Conservation (phyloP, 176 grass and related monocot genomes). For the Oryza rufipogon region DNA sequence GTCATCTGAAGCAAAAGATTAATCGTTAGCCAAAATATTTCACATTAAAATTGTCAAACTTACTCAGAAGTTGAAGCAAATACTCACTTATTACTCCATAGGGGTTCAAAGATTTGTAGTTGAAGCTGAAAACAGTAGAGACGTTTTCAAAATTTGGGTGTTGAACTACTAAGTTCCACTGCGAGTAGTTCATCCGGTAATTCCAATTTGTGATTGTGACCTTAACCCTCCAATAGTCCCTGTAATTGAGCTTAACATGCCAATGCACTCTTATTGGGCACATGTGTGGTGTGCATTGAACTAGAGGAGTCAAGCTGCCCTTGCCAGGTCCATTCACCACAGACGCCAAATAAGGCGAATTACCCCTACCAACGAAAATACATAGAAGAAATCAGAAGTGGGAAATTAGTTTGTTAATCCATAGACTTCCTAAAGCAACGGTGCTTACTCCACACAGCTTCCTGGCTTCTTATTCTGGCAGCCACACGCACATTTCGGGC, state of each 20-base stretch:
- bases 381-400: neutral
- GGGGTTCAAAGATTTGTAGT: conserved; percentile 58
- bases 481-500: conserved; percentile 73
- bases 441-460: conserved; percentile 78
- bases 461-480: conserved; percentile 72
- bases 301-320: conserved; percentile 52
- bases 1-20: conserved; percentile 54
- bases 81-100: conserved; percentile 77
- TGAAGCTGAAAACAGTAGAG: conserved; percentile 74
- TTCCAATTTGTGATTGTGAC: conserved; percentile 72
- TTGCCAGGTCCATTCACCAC: conserved; percentile 58
- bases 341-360: conserved; percentile 70
- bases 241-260: conserved; percentile 84
- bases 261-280: conserved; percentile 87
- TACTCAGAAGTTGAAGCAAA: neutral
- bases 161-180: conserved; percentile 75
- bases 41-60: neutral
- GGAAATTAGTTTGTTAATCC: neutral
- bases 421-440: conserved; percentile 11
- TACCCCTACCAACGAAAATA: conserved; percentile 34
- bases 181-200: conserved; percentile 77
- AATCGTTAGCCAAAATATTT: neutral
- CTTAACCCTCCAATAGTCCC: conserved; percentile 78
- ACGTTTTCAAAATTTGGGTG: conserved; percentile 79
- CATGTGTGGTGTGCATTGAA: conserved; percentile 71